Base-by-base conservation (phyloP, 2,329 filamentous ascomycete species). In the Arthrinium puccinioides region DNA sequence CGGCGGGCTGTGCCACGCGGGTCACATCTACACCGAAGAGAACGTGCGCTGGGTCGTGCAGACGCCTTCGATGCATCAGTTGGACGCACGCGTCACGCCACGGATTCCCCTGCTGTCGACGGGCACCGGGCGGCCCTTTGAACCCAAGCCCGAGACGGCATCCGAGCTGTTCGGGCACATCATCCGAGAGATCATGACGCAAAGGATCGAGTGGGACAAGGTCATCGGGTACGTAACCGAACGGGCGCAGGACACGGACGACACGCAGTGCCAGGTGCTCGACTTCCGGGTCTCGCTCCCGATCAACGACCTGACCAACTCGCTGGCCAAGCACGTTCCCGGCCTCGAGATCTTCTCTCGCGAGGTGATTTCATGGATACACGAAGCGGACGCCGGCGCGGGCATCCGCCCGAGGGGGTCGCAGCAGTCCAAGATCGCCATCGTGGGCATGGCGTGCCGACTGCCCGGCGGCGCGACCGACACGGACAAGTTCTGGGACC, bases 401-500 rank as follows among this genome's bases (percentile, higher is more conserved):
- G n/a, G n/a, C n/a, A n/a, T n/a, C n/a, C 15, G 23, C 9, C 40
- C 46, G 4, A 33, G 36, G 29, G 36, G 39, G 4, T 21, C 43
- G 2, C 9, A 4, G 5, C 33, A 71, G 44, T 75, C 78, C 48
- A 79, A 80, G 55, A 74, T 82, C 49, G 78, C 78, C 41, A 79
- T 82, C 39, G 74, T 82, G 30, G 78, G 78, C 34, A 76, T 80
- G 66, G 69, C 78, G 36, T 77, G 78, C 45, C 67, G 79, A 35
- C 78, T 80, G 54, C 78, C 78, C 4, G 70, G 72, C 40, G 72
- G 74, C 40, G 74, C 77, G 39, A 70, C 69, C 9, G 72, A 66
- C 45, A 67, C 70, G 26, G 74, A 81, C 21, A 64, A 67, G 14
- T 73, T 82, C 36, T 82, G 78, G 78, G 70, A 79, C 32, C 59